Conservation (phyloP, 352 stramenopile species). For the Pythium plurisporium region DNA sequence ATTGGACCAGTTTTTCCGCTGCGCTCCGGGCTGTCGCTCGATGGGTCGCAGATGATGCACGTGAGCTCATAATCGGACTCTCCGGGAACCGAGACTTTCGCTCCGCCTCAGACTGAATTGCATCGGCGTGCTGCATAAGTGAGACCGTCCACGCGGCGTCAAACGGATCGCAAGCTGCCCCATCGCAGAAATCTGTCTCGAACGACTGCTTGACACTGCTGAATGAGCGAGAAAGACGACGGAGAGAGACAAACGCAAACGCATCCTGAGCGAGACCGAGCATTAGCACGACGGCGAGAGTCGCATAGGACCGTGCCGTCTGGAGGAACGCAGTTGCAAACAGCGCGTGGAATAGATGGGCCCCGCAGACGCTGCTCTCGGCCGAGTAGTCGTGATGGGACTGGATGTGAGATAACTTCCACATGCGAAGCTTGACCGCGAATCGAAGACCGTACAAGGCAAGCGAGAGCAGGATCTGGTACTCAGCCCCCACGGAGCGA, state of each 20-base stretch:
- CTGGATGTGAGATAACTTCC: conserved; percentile 19
- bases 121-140: neutral
- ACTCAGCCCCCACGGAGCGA: conserved; percentile 12
- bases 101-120: neutral
- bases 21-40: too few species aligned
- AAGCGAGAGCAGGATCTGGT: conserved; percentile 30
- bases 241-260: neutral
- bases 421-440: conserved; percentile 11
- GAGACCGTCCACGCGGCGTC: neutral
- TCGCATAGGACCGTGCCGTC: conserved; percentile 30
- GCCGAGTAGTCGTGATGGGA: conserved; percentile 25
- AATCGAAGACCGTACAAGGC: conserved; percentile 24
- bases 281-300: conserved; percentile 18
- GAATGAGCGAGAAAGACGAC: neutral
- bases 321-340: conserved; percentile 37
- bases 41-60: neutral
- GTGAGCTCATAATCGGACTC: neutral
- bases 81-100: neutral
- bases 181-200: neutral
- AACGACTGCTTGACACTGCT: neutral
- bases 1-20: too few species aligned
- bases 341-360: conserved; percentile 32
- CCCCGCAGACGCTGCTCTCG: conserved; percentile 12
- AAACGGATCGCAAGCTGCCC: neutral
- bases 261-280: conserved; percentile 22